phyloP scores from a whole-genome alignment of 2,329 filamentous ascomycete genomes.

The Pestalotiopsis sp. region DNA sequence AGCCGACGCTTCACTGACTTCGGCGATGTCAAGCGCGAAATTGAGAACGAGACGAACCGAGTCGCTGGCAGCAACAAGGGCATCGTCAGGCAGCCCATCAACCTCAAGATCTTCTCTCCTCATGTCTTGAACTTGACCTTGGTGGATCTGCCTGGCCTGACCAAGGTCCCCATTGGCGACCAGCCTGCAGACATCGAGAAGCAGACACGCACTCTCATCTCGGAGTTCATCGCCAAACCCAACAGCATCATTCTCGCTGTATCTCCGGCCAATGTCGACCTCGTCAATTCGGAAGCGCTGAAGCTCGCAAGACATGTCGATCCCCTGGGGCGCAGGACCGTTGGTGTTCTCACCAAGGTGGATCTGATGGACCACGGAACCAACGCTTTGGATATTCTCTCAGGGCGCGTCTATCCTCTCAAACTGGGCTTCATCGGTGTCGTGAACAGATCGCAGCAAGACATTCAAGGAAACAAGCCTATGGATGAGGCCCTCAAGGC shows the following conservation, averaged over 20 bases:
- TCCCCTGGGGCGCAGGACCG: conserved; percentile 89
- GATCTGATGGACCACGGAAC: conserved; percentile 99
- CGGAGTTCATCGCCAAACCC: conserved; percentile 97
- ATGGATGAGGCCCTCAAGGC: conserved; percentile 88
- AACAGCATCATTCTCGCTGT: conserved; percentile 98
- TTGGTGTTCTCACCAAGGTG: conserved; percentile 94
- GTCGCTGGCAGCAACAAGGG: conserved; percentile 96
- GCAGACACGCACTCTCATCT: conserved; percentile 93
- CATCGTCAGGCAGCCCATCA: conserved; percentile 96
- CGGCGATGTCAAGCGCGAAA: conserved; percentile 89
- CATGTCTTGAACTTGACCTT: conserved; percentile 95
- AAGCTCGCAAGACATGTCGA: conserved; percentile 98
- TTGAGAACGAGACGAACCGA: conserved; percentile 93
- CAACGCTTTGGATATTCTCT: conserved; percentile 96
- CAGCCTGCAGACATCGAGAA: conserved; percentile 98
- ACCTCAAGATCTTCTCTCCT: conserved; percentile 97
- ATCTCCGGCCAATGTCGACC: conserved; percentile 95
- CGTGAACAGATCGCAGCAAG: conserved; percentile 96
- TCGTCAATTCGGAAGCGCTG: conserved; percentile 96
- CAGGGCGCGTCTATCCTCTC: conserved; percentile 91
- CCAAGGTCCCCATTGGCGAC: conserved; percentile 97
- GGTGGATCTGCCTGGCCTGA: conserved; percentile 93
- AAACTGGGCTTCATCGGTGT: conserved; percentile 98
- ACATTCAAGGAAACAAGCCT: conserved; percentile 95
- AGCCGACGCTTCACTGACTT: conserved; percentile 91